Conservation (phyloP, 208 protist genomes). For the Naegleria lovaniensis region DNA sequence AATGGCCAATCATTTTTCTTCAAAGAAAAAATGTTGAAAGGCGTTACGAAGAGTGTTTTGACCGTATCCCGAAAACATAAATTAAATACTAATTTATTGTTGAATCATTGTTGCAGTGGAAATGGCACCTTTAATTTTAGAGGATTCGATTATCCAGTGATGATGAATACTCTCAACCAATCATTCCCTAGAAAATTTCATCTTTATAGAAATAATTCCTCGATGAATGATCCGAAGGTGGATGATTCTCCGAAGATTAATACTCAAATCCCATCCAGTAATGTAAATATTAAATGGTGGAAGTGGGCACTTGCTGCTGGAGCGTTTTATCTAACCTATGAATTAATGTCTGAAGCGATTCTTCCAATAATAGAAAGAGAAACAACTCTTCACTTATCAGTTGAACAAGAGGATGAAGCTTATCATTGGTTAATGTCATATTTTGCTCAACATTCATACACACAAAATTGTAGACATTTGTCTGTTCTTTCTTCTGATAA, state of each 20-base stretch:
- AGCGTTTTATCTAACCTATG: neutral
- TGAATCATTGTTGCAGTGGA: too few relatives aligned
- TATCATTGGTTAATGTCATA: conserved; percentile 15
- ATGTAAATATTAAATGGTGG: neutral
- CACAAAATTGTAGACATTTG: neutral
- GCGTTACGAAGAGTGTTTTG: too few relatives aligned
- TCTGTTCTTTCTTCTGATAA: neutral
- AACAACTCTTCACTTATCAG: neutral
- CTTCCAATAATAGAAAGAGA: neutral
- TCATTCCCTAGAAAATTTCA: neutral
- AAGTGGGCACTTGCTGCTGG: neutral
- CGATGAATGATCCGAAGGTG: neutral
- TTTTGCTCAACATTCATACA: conserved; percentile 11
- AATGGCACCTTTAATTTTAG: too few relatives aligned
- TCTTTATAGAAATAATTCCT: neutral
- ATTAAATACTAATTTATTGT: too few relatives aligned
- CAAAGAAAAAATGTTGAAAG: too few relatives aligned
- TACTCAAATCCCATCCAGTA: neutral
- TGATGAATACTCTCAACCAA: too few relatives aligned
- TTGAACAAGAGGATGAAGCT: conserved; percentile 2
- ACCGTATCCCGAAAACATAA: too few relatives aligned
- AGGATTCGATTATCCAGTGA: too few relatives aligned
- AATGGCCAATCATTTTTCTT: too few relatives aligned
- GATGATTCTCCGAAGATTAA: neutral
- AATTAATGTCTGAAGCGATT: neutral